phyloP scores from a whole-genome alignment of 2,329 filamentous ascomycete species.

The Madurella fahalii region DNA sequence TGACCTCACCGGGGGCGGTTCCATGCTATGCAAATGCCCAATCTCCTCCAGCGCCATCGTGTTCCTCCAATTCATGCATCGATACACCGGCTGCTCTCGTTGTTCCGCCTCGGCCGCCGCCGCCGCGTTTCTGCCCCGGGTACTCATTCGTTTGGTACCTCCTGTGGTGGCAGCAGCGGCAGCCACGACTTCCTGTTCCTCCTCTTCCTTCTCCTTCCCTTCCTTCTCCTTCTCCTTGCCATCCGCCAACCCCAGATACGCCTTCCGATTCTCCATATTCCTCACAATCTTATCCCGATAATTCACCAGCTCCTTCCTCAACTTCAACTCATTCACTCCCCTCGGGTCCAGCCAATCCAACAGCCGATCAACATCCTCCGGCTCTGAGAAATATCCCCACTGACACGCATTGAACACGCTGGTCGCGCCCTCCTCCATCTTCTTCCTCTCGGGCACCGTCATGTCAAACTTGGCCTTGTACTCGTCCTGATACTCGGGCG shows the following conservation, averaged over 20 bases:
- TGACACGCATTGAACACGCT: slow-evolving; percentile 72
- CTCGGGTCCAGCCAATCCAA: slow-evolving; percentile 85
- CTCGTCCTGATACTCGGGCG: slow-evolving; percentile 64
- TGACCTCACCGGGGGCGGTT: slow-evolving; percentile 49
- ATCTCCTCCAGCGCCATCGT: slow-evolving; percentile 54
- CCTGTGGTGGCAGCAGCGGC: not conserved
- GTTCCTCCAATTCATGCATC: slow-evolving; percentile 54
- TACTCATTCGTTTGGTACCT: slow-evolving; percentile 41
- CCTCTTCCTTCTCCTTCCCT: slow-evolving; percentile 25
- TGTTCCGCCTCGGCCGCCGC: slow-evolving; percentile 36
- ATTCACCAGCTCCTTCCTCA: slow-evolving; percentile 77
- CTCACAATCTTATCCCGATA: slow-evolving; percentile 72
- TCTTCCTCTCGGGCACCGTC: slow-evolving; percentile 81
- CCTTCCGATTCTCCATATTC: slow-evolving; percentile 75
- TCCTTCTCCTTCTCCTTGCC: slow-evolving; percentile 39
- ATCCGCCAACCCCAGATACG: slow-evolving; percentile 58
- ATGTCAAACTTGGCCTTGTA: slow-evolving; percentile 75
- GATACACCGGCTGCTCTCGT: slow-evolving; percentile 42
- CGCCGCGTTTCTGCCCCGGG: slow-evolving; percentile 34
- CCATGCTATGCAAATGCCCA: slow-evolving; percentile 54
- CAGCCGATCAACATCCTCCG: slow-evolving; percentile 70
- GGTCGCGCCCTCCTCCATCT: slow-evolving; percentile 76
- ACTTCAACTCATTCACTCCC: slow-evolving; percentile 78
- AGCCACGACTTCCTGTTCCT: slow-evolving; percentile 25
- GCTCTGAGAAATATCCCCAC: slow-evolving; percentile 89